Evolutionary conservation across 1,139 yeast genomes (phyloP).

Genomic region (Diutina pseudorugosa): DNA sequence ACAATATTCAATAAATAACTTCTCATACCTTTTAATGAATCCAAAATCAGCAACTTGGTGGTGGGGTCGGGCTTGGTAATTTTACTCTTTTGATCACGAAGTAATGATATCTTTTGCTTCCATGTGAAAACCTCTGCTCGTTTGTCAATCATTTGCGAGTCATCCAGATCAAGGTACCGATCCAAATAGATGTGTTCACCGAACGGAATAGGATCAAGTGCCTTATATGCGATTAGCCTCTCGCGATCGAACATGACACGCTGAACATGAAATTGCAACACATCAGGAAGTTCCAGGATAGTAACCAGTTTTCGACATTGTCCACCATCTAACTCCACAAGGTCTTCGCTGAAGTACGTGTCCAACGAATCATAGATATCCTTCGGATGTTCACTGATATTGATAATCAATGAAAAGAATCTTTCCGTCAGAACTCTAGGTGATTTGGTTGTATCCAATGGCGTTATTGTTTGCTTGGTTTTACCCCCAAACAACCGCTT

Average conservation of each 20-base stretch:
- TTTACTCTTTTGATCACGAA: slow-evolving; percentile 30
- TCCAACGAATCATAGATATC: slow-evolving; percentile 87
- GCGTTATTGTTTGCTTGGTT: slow-evolving; percentile 32
- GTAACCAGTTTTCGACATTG: slow-evolving; percentile 63
- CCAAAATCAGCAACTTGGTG: slow-evolving; percentile 38
- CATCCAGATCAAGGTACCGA: slow-evolving; percentile 69
- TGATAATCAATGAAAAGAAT: slow-evolving; percentile 70
- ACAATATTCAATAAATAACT: slow-evolving; percentile 33
- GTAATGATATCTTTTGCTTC: slow-evolving; percentile 40
- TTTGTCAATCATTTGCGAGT: slow-evolving; percentile 37
- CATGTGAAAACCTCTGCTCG: slow-evolving; percentile 52
- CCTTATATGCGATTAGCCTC: slow-evolving; percentile 64
- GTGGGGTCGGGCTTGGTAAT: slow-evolving; percentile 32
- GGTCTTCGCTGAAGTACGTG: slow-evolving; percentile 66
- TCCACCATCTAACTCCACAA: slow-evolving; percentile 61
- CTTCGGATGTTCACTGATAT: slow-evolving; percentile 78
- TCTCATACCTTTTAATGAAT: slow-evolving; percentile 37
- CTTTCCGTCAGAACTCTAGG: slow-evolving; percentile 67
- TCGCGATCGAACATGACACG: slow-evolving; percentile 82
- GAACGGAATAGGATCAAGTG: slow-evolving; percentile 72
- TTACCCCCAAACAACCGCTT: slow-evolving; percentile 73
- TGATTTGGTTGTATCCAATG: slow-evolving; percentile 12
- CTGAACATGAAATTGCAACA: slow-evolving; percentile 85
- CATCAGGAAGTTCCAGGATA: slow-evolving; percentile 60
- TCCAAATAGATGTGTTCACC: slow-evolving; percentile 73